phyloP scores from a whole-genome alignment of 1,284 basidiomycete species.

The Puccinia triticina region DNA sequence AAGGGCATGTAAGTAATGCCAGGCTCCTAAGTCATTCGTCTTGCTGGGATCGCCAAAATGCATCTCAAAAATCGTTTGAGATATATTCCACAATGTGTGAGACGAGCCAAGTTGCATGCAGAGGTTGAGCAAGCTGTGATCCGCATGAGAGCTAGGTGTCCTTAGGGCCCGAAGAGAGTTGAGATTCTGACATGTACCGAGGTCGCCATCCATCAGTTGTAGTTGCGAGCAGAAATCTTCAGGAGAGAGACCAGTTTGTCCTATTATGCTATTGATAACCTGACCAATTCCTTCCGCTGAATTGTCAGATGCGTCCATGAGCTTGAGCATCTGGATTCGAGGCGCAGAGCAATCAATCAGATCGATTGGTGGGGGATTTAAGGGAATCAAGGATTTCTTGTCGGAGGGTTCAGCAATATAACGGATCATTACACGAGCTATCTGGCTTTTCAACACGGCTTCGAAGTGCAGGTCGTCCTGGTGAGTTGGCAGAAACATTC shows the following conservation, averaged over 20 bases:
- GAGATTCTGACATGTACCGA: background rate
- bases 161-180: background rate
- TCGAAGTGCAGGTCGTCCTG: background rate
- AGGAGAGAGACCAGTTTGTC: background rate
- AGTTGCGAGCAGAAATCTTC: background rate
- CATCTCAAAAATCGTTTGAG: background rate
- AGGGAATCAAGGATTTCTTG: background rate
- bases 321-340: background rate
- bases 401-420: background rate
- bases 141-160: background rate
- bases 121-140: background rate
- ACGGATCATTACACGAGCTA: background rate
- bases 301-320: background rate
- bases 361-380: background rate
- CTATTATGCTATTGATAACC: background rate
- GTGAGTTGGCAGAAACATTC: background rate
- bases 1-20: conserved; percentile 4
- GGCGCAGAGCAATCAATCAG: background rate
- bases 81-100: background rate
- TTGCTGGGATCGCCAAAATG: background rate
- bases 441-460: background rate
- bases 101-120: background rate
- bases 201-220: conserved; percentile 3
- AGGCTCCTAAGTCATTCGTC: background rate
- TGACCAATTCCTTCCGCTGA: background rate